These are phyloP conservation scores for Paecilomyces formosus DNA, from an alignment of 2,329 filamentous ascomycete genomes.

Conservation along the genomic window DNA sequence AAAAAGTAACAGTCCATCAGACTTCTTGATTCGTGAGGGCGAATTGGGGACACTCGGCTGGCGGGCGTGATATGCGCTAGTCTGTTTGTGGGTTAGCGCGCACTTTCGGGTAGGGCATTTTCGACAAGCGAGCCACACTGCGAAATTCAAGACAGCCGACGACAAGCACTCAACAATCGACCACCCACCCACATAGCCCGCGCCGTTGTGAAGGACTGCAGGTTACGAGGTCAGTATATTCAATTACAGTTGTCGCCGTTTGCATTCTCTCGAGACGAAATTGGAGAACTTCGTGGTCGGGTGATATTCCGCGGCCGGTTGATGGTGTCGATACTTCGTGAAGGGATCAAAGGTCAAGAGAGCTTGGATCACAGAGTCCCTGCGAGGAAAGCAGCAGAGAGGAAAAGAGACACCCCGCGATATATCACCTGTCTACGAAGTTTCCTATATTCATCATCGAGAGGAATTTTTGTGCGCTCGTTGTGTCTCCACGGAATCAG, in stretches of 20 bases:
- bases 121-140: constrained; percentile 39
- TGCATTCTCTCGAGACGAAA: constrained; percentile 8
- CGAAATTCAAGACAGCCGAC: constrained; percentile 35
- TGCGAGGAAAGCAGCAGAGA: background rate
- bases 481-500: constrained; percentile 1
- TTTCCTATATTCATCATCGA: background rate
- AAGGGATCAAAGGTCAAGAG: background rate
- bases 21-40: background rate
- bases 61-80: constrained; percentile 9
- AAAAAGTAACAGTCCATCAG: constrained; percentile 1
- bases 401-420: background rate
- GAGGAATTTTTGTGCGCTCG: background rate
- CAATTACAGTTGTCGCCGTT: constrained; percentile 10
- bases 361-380: background rate
- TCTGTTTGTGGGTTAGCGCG: constrained; percentile 18
- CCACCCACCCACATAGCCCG: constrained; percentile 32
- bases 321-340: background rate
- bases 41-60: background rate
- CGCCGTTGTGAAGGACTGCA: constrained; percentile 38
- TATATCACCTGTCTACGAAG: background rate
- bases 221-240: constrained; percentile 35
- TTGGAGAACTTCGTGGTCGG: constrained; percentile 15
- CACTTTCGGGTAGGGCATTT: constrained; percentile 31
- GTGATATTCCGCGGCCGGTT: constrained; percentile 3
- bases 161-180: constrained; percentile 32